phyloP scores from a whole-genome alignment of 2,329 filamentous ascomycete species.

The Penicillium sp. region DNA sequence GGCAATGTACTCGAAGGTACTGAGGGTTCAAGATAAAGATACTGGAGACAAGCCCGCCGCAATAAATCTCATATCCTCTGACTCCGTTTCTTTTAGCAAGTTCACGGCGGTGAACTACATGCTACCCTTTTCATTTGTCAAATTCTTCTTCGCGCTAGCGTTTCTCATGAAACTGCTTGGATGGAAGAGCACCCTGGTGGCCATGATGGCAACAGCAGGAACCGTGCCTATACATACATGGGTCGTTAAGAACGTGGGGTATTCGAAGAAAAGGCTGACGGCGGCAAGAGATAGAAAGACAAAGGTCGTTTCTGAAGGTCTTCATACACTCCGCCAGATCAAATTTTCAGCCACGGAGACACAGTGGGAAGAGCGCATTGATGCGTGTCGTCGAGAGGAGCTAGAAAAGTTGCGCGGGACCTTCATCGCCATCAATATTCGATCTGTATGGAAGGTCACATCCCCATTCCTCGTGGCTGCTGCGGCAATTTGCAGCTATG shows the following conservation, averaged over 20 bases:
- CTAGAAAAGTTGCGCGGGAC: background rate
- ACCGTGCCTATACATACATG: background rate
- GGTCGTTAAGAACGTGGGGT: background rate
- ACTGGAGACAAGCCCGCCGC: background rate
- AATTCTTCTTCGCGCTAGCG: background rate
- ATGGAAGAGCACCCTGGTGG: background rate
- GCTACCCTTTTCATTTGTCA: background rate
- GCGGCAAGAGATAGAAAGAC: background rate
- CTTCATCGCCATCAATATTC: background rate
- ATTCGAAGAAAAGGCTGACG: background rate
- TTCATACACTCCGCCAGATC: slow-evolving; percentile 31
- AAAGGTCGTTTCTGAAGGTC: background rate
- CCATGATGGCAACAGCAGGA: background rate
- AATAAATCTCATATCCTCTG: background rate
- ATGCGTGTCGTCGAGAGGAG: background rate
- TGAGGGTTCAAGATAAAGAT: background rate
- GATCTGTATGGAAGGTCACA: background rate
- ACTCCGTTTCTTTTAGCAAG: background rate
- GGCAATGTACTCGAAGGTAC: background rate
- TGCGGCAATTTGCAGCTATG: background rate
- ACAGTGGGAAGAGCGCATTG: background rate
- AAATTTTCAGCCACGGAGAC: slow-evolving; percentile 53
- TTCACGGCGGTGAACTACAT: background rate
- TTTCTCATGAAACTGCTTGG: background rate
- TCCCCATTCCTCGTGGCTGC: background rate